Percentiles rank a stretch among this genome's conserved stretches.
Evolutionary conservation across 768 basidiomycete genomes (phyloP).

Genomic region (Piloderma croceum): DNA sequence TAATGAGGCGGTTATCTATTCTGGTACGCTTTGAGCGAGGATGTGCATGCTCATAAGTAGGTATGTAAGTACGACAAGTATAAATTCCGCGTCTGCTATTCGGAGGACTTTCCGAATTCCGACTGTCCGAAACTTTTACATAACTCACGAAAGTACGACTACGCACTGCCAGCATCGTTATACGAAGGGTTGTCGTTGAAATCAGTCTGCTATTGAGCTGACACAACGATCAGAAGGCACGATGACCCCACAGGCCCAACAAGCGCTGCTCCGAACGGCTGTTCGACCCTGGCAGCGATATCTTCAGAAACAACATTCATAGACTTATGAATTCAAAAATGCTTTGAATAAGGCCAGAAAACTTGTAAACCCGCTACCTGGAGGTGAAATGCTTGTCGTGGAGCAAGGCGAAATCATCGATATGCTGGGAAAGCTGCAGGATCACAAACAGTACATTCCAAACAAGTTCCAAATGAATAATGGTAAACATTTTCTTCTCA

Average conservation of each 20-base stretch:
- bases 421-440: constrained; percentile 59
- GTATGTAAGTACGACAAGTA: too few species aligned
- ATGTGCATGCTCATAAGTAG: too few species aligned
- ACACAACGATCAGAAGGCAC: constrained; percentile 54
- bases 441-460: constrained; percentile 59
- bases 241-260: constrained; percentile 53
- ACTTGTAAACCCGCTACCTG: constrained; percentile 52
- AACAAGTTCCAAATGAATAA: too few species aligned
- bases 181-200: constrained; percentile 58
- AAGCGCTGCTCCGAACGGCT: constrained; percentile 65
- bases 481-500: too few species aligned
- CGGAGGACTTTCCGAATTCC: too few species aligned
- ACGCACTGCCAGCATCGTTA: constrained; percentile 36
- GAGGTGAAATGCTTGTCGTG: constrained; percentile 62
- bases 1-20: too few species aligned
- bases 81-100: too few species aligned
- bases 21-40: too few species aligned
- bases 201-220: constrained; percentile 54
- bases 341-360: constrained; percentile 55
- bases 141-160: too few species aligned
- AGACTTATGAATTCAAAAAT: constrained; percentile 73
- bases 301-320: not conserved
- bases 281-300: too few species aligned
- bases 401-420: constrained; percentile 69
- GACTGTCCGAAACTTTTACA: too few species aligned